phyloP scores from a whole-genome alignment of 192 early-diverging fungal genomes.

The Rhizoclosmatium sp. region DNA sequence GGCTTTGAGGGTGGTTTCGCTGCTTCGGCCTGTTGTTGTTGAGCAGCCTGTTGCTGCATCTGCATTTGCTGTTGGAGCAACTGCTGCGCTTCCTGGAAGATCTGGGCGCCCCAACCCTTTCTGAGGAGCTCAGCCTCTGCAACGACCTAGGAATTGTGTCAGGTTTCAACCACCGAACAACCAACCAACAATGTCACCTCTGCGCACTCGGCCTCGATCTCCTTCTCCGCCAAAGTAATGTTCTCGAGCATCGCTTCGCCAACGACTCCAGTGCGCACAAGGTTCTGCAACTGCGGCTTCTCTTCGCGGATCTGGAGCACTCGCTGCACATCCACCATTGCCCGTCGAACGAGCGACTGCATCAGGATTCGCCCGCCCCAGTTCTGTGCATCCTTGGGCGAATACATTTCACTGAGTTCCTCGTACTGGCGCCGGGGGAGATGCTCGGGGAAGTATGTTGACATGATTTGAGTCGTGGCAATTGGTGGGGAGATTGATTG shows the following conservation, averaged over 20 bases:
- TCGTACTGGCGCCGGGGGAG: constrained; percentile 48
- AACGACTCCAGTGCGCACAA: constrained; percentile 81
- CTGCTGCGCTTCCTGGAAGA: constrained; percentile 83
- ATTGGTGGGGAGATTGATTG: too few species aligned
- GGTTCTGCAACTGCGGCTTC: constrained; percentile 74
- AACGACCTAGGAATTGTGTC: constrained; percentile 52
- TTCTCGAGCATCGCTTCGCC: constrained; percentile 84
- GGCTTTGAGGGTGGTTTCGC: constrained; percentile 27
- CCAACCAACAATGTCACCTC: constrained; percentile 54
- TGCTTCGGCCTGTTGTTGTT: background rate
- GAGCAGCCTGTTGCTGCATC: constrained; percentile 12
- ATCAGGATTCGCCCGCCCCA: constrained; percentile 57
- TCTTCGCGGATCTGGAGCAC: constrained; percentile 75
- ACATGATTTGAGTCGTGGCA: constrained; percentile 17
- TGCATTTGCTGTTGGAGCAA: constrained; percentile 74
- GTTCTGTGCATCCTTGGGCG: constrained; percentile 48
- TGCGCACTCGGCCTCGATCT: constrained; percentile 78
- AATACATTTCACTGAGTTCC: constrained; percentile 58
- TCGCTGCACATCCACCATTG: constrained; percentile 78
- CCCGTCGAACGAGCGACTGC: constrained; percentile 81
- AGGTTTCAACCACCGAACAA: background rate
- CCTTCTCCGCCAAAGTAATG: constrained; percentile 79
- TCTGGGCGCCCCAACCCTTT: constrained; percentile 82
- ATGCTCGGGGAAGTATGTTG: constrained; percentile 45
- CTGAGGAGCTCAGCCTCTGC: constrained; percentile 82